These are phyloP conservation scores for Omphalotus guepiniiformis DNA, from an alignment of 768 basidiomycete species.

Conservation along the genomic window DNA sequence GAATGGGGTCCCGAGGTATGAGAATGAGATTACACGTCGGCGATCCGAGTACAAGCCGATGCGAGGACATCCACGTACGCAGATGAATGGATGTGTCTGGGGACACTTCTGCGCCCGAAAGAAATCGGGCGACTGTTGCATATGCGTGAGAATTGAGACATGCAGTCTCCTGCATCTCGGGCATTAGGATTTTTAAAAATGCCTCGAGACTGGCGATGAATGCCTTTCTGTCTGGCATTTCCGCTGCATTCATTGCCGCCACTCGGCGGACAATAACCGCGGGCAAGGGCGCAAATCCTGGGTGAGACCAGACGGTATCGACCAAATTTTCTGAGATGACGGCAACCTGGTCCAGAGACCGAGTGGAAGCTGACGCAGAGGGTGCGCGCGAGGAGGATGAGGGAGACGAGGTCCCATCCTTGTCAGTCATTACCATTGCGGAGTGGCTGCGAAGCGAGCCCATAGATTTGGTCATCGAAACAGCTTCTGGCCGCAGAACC, in stretches of 20 bases:
- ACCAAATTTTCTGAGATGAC: background rate
- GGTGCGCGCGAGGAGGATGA: no score
- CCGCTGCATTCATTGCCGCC: background rate
- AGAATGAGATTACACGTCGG: constrained; percentile 5
- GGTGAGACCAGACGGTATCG: background rate
- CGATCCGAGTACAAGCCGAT: constrained; percentile 7
- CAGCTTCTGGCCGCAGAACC: no score
- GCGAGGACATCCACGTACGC: constrained; percentile 7
- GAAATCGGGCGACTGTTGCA: constrained; percentile 3
- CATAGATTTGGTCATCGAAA: no score
- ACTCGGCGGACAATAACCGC: constrained; percentile 1
- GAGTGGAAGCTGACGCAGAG: background rate
- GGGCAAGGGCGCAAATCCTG: constrained; percentile 5
- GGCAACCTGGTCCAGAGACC: background rate
- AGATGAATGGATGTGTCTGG: background rate
- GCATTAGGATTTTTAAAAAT: constrained; percentile 5
- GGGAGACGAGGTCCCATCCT: no score
- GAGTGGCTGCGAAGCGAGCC: no score
- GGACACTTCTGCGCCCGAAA: constrained; percentile 1
- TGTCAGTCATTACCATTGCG: no score
- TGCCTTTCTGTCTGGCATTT: constrained; percentile 1
- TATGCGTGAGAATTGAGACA: constrained; percentile 2
- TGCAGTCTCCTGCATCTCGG: constrained; percentile 8
- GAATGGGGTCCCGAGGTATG: constrained; percentile 7
- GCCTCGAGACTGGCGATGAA: background rate